Evolutionary conservation across 2,329 filamentous ascomycete species (phyloP), one percentile per base, ranked within the genome.

Genomic region (Hypoxylon rubiginosum): DNA sequence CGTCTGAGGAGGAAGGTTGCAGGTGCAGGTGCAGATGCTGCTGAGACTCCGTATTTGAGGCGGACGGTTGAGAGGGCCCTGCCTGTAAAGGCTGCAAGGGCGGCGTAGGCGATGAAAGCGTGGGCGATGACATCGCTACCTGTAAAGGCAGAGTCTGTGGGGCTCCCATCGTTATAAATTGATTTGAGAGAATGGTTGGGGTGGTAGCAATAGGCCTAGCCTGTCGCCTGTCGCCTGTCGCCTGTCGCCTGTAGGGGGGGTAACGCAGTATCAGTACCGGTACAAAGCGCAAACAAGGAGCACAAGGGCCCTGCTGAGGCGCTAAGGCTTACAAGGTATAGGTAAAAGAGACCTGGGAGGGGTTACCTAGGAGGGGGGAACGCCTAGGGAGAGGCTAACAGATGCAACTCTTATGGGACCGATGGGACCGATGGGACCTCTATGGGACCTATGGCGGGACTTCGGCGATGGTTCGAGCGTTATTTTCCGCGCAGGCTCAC

Each of bases 71-170:
- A n/a, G 58, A 63, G 36, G n/a, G 39, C 6, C n/a, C 39, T 36
- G 15, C 39, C 39, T 19, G 39, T 19, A 43, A 3, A 13, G 19
- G 39, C 58, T 53, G 63, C 51, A 48, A 61, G 58, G 58, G 54
- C 55, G 55, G 54, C 50, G 62, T 64, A 51, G 45, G 45, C 32
- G 53, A 54, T 49, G 51, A 48, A 30, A 49, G 52, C 48, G 52
- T 55, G 46, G 32, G 66, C 64, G 68, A 71, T 71, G 68, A 71
- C 66, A 71, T 71, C 68, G 68, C 68, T 61, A 17, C 46, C 26
- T 28, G 24, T 48, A 48, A 28, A 49, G 66, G 30, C 57, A 65
- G 63, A 30, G 60, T 45, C 49, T 71, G 66, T 71, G 68, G 68
- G 63, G 63, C 66, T 63, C 45, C 66, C 63, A 71, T 71, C 57